Evolutionary conservation across 352 stramenopile genomes (phyloP), one percentile per base, ranked within the genome.

Genomic region (Globisporangium nodosum): DNA sequence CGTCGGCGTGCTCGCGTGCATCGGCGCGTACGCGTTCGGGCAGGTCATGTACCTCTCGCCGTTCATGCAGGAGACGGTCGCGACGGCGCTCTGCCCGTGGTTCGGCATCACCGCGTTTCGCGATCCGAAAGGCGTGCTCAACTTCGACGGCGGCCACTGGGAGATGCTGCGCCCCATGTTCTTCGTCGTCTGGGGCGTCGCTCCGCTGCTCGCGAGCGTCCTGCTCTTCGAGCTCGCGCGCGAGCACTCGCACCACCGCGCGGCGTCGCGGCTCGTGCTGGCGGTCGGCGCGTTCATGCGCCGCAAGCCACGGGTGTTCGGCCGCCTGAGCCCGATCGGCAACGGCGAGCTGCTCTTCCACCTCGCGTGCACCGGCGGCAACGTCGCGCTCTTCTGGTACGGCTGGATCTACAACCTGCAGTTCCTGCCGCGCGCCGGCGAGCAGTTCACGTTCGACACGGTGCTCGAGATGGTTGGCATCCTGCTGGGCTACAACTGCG

Each of bases 341-440:
- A 74, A 76, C 31, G 81, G 81, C n/a, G 81, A 92, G 54, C 57
- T 85, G n/a, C 61, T 85, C 9, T 87, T 88, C 58, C 55, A 88
- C 21, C 18, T 48, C 18, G 55, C 71, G 15, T 47, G 85, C 21
- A 4, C 82, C 11, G 58, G 69, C 27, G 78, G 81, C 57, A 92
- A 92, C 49, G 31, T 81, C 13, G 46, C 71, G 30, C 58, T 88
- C 40, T 81, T 88, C n/a, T 69, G 71, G 30, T 73, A 73, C 45
- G 68, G 66, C 12, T 91, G 74, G 68, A 51, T 65, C n/a, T 74
- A 78, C 54, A 60, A 72, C 40, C 67, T 65, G 43, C 63, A 68
- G 24, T 59, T 68, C 49, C 31, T 76, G 9, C 66, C 61, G 40
- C 16, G 27, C 12, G 12, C 65, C 0, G 68, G 71, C 2, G 56